Evolutionary conservation across 164 flowering plant genomes (phyloP).

Genomic region (Hamamelis virginiana): DNA sequence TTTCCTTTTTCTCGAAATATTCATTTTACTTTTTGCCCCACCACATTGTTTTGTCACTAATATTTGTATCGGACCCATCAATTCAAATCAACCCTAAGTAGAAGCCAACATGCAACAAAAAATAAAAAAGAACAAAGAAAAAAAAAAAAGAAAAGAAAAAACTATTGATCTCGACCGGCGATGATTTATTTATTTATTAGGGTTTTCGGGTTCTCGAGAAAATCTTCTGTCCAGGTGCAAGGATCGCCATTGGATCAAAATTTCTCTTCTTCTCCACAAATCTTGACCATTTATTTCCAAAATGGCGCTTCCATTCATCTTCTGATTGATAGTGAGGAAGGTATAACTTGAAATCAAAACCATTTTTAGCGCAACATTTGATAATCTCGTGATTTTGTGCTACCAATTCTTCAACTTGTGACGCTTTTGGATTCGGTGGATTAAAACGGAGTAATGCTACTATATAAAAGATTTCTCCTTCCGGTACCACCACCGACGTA

Average conservation of each 20-base stretch:
- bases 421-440: conserved; percentile 41
- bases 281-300: conserved; percentile 69
- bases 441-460: conserved; percentile 72
- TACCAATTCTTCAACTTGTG: conserved; percentile 45
- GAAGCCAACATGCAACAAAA: not conserved
- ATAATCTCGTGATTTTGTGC: conserved; percentile 64
- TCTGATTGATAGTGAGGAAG: conserved; percentile 65
- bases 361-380: conserved; percentile 39
- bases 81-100: not conserved
- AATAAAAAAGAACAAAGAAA: not conserved
- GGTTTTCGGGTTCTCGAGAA: conserved; percentile 40
- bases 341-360: conserved; percentile 70
- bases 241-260: conserved; percentile 84
- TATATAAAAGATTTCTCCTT: conserved; percentile 75
- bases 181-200: not conserved
- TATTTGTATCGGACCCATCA: no score
- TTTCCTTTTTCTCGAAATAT: not conserved
- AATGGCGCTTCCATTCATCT: conserved; percentile 79
- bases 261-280: conserved; percentile 63
- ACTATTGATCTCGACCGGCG: not conserved
- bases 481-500: conserved; percentile 70
- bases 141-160: not conserved
- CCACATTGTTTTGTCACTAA: not conserved
- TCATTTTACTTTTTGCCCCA: not conserved
- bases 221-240: conserved; percentile 90